Conservation (phyloP, 345 rosid species). For the Zanthoxylum bungeanum region DNA sequence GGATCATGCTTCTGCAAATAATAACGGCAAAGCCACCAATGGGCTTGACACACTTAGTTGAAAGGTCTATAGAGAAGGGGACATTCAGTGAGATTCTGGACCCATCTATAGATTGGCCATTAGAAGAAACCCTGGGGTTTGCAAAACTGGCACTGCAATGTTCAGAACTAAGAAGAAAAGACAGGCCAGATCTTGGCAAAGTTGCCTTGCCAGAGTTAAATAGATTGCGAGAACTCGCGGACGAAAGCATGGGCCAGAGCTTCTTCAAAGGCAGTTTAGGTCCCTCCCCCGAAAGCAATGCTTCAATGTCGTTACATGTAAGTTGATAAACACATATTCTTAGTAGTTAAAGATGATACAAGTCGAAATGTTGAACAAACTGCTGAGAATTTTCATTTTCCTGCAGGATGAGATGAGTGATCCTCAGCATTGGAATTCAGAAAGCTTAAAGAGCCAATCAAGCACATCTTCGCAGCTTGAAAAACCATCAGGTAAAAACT, state of each 20-base stretch:
- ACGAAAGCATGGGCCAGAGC: conserved; percentile 37
- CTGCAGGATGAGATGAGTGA: conserved; percentile 54
- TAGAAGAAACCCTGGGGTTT: conserved; percentile 52
- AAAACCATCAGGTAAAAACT: conserved; percentile 16
- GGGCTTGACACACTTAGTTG: conserved; percentile 60
- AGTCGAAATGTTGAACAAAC: not conserved
- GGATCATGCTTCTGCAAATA: conserved; percentile 77
- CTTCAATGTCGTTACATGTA: conserved; percentile 33
- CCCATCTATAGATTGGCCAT: conserved; percentile 81
- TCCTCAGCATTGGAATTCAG: conserved; percentile 21
- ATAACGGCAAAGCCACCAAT: conserved; percentile 74
- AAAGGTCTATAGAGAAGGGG: conserved; percentile 53
- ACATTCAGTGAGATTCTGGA: conserved; percentile 57
- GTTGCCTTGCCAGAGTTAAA: conserved; percentile 61
- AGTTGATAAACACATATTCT: conserved; percentile 17
- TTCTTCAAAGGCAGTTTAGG: conserved; percentile 20
- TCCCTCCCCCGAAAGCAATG: conserved; percentile 29
- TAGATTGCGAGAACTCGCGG: conserved; percentile 57
- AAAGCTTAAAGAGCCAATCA: conserved; percentile 27
- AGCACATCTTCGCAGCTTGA: conserved; percentile 19
- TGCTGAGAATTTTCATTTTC: not conserved
- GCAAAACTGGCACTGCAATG: conserved; percentile 67
- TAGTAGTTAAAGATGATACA: not conserved
- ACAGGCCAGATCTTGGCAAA: conserved; percentile 84
- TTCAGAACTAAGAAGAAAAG: conserved; percentile 79